Base-by-base conservation (phyloP, 495 filamentous ascomycete species). In the Podospora conica region DNA sequence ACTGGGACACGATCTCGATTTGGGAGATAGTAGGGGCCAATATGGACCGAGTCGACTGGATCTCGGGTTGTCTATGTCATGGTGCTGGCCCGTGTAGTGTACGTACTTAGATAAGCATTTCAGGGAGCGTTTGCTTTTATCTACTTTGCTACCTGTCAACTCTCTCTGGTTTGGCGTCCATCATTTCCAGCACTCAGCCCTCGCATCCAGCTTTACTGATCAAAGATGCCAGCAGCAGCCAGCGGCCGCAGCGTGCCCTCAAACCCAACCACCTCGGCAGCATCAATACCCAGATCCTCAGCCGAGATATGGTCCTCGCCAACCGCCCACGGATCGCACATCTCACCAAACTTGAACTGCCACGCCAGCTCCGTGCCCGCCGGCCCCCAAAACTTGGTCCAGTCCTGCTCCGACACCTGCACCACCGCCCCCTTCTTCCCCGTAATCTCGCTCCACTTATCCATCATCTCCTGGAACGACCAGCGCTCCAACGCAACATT, bases 331-430 rank as follows among this genome's bases (percentile, higher is more conserved):
- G 67, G 67, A 61, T 69, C 67, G 20, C 63, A 65, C 20, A 69
- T 12, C 64, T 69, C 64, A 12, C 67, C 67, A 66, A 69, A 69
- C 60, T 56, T 63, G 53, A 69, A 69, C 64, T 69, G 67, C 60
- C 55, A 64, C 10, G 63, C 54, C 20, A 69, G 56, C 61, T 69
- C 67, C 15, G 10, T 29, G 54, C 59, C 67, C 11, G 67, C 64
- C 0, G 61, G 60, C 0, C 67, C 67, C 64, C 64, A 69, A 25
- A 63, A 23, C 55, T 60, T 62, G 6, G 56, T 58, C 67, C 67
- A 69, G 12, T 25, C 57, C 28, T 60, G 60, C 55, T 65, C 63
- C 3, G 64, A 60, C 10, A 65, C 64, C 24, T 64, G 67, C 23
- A 66, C n/a, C 24, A 66, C 40, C n/a, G 11, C 24, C 12, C 55